Percentiles rank a stretch among this genome's conserved stretches.
These are phyloP conservation scores for Nidula microcarpa DNA, from an alignment of 768 basidiomycete genomes.

Conservation along the genomic window DNA sequence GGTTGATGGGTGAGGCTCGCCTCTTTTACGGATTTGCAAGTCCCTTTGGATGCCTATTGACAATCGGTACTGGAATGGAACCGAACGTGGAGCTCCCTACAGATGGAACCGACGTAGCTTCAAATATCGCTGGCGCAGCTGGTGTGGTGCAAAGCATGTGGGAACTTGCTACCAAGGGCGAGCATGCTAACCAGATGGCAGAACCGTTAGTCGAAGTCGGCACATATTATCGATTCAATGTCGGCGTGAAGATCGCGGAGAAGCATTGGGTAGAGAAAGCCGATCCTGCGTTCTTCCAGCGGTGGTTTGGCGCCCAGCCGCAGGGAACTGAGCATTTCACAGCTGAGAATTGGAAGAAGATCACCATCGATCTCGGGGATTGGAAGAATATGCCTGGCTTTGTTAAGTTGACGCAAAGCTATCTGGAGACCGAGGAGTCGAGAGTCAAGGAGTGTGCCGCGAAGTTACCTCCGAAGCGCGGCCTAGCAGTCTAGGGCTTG, in stretches of 20 bases:
- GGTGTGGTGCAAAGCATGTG: too few relatives aligned
- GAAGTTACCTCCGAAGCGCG: slow-evolving; percentile 6
- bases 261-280: slow-evolving; percentile 16
- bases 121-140: too few relatives aligned
- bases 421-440: slow-evolving; percentile 8
- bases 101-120: too few relatives aligned
- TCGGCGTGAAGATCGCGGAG: slow-evolving; percentile 13
- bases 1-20: too few relatives aligned
- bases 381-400: slow-evolving; percentile 12
- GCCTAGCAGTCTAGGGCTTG: not conserved
- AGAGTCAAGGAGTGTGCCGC: slow-evolving; percentile 5
- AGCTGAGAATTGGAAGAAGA: slow-evolving; percentile 15
- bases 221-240: too few relatives aligned
- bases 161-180: too few relatives aligned
- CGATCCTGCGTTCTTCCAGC: slow-evolving; percentile 9
- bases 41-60: too few relatives aligned
- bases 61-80: too few relatives aligned
- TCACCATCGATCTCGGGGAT: slow-evolving; percentile 14
- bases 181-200: too few relatives aligned
- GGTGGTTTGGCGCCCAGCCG: slow-evolving; percentile 8
- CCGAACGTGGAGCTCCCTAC: too few relatives aligned
- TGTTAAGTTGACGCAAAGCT: slow-evolving; percentile 9
- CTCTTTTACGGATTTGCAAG: too few relatives aligned
- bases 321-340: slow-evolving; percentile 10
- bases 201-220: too few relatives aligned